Evolutionary conservation across 352 stramenopile species (phyloP).

Genomic region (Phytopythium aichiense): DNA sequence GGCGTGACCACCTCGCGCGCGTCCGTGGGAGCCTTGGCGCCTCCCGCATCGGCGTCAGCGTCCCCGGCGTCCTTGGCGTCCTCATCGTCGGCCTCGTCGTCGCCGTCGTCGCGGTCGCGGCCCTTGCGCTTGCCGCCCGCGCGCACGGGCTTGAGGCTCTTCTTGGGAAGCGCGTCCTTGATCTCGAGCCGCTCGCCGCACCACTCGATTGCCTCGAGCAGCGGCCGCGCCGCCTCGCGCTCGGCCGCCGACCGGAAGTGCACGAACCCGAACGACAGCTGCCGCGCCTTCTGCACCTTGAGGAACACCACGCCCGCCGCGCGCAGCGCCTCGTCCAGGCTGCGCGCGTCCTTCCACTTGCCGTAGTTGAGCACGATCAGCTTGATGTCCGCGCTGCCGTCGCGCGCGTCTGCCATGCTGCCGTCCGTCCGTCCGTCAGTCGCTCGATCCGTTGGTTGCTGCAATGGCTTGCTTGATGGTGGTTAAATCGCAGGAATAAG

Average conservation of each 20-base stretch:
- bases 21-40: conserved; percentile 9
- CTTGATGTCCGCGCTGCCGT: conserved; percentile 48
- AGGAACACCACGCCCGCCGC: conserved; percentile 47
- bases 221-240: conserved; percentile 44
- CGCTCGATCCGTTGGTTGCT: too few species aligned
- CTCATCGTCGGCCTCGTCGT: conserved; percentile 13
- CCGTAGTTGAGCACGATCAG: conserved; percentile 87
- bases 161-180: conserved; percentile 70
- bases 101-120: conserved; percentile 9
- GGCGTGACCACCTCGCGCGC: conserved; percentile 79
- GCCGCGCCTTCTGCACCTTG: conserved; percentile 75
- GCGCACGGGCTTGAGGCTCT: conserved; percentile 34
- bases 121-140: conserved; percentile 12
- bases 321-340: conserved; percentile 47
- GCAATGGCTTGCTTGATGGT: too few species aligned
- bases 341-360: conserved; percentile 81
- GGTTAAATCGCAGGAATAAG: too few species aligned
- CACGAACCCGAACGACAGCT: conserved; percentile 80
- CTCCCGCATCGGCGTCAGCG: conserved; percentile 6
- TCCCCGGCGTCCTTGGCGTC: not conserved
- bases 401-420: not conserved
- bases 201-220: conserved; percentile 58
- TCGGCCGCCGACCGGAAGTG: conserved; percentile 57
- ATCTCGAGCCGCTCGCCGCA: conserved; percentile 66
- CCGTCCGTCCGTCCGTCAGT: not conserved